Conservation (phyloP, 768 basidiomycete species). For the Calocybe cyanea region DNA sequence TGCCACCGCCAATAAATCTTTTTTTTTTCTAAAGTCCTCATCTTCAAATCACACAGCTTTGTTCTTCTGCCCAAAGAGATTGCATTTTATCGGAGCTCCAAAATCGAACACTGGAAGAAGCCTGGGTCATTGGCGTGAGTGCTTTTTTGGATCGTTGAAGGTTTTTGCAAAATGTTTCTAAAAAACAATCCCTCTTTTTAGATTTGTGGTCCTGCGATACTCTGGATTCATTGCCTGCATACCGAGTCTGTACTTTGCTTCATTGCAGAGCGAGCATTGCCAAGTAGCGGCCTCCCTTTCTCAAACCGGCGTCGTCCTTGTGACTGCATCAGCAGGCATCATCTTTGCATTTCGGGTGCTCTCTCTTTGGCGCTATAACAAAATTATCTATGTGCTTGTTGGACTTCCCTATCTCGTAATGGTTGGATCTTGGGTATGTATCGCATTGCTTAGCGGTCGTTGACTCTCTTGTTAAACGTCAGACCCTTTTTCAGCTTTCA, state of each 20-base stretch:
- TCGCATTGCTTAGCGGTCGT: slow-evolving; percentile 12
- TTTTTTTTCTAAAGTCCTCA: too few species aligned
- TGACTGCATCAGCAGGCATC: slow-evolving; percentile 16
- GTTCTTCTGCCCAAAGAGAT: not conserved
- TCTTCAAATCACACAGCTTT: not conserved
- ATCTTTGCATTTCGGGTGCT: slow-evolving; percentile 19
- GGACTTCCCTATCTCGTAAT: slow-evolving; percentile 8
- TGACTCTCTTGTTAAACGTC: not conserved
- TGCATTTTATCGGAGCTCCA: not conserved
- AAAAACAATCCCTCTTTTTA: too few species aligned
- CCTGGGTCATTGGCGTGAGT: not conserved
- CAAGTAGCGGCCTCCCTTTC: slow-evolving; percentile 15
- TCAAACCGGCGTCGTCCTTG: slow-evolving; percentile 18
- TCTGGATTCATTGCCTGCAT: slow-evolving; percentile 12
- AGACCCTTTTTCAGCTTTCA: not conserved
- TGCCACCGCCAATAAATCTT: slow-evolving; percentile 1
- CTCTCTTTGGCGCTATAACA: slow-evolving; percentile 17
- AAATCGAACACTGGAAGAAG: not conserved
- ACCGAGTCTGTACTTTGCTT: slow-evolving; percentile 12
- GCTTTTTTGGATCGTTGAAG: not conserved
- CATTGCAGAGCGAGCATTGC: slow-evolving; percentile 17
- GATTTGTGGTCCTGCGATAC: slow-evolving; percentile 16
- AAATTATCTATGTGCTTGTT: slow-evolving; percentile 11
- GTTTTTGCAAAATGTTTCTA: not conserved
- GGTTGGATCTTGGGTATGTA: slow-evolving; percentile 16